phyloP scores from a whole-genome alignment of 352 stramenopile genomes.

The Globisporangium barbulae region DNA sequence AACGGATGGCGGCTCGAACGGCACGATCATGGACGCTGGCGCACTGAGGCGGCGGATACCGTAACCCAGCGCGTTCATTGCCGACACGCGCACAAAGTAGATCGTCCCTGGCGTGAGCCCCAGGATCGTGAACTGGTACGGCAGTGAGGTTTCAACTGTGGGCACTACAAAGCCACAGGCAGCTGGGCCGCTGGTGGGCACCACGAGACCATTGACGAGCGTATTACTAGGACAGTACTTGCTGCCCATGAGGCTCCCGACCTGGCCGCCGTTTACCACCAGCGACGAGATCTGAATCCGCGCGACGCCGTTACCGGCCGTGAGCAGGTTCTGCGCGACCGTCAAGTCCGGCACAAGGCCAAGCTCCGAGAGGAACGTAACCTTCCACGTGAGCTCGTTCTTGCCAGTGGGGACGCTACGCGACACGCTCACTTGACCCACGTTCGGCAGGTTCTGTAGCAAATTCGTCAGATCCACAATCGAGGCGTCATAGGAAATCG shows the following conservation, averaged over 20 bases:
- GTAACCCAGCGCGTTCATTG: slow-evolving; percentile 64
- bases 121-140: slow-evolving; percentile 52
- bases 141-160: slow-evolving; percentile 17
- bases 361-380: slow-evolving; percentile 78
- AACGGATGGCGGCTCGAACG: slow-evolving; percentile 49
- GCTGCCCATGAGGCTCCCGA: slow-evolving; percentile 34
- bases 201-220: slow-evolving; percentile 15
- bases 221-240: slow-evolving; percentile 47
- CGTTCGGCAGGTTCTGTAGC: slow-evolving; percentile 92
- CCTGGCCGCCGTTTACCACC: slow-evolving; percentile 18
- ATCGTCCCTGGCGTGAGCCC: slow-evolving; percentile 53
- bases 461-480: slow-evolving; percentile 62
- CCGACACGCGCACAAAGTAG: slow-evolving; percentile 72
- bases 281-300: slow-evolving; percentile 34
- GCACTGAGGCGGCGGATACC: slow-evolving; percentile 53
- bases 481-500: slow-evolving; percentile 70
- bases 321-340: slow-evolving; percentile 42
- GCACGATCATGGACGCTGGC: slow-evolving; percentile 53
- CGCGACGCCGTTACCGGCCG: slow-evolving; percentile 32
- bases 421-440: slow-evolving; percentile 87
- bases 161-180: slow-evolving; percentile 36
- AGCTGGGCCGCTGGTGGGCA: slow-evolving; percentile 23
- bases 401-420: slow-evolving; percentile 30
- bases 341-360: slow-evolving; percentile 47
- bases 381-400: slow-evolving; percentile 72